phyloP scores from a whole-genome alignment of 140 eudicot species.

The Anethum foeniculum region DNA sequence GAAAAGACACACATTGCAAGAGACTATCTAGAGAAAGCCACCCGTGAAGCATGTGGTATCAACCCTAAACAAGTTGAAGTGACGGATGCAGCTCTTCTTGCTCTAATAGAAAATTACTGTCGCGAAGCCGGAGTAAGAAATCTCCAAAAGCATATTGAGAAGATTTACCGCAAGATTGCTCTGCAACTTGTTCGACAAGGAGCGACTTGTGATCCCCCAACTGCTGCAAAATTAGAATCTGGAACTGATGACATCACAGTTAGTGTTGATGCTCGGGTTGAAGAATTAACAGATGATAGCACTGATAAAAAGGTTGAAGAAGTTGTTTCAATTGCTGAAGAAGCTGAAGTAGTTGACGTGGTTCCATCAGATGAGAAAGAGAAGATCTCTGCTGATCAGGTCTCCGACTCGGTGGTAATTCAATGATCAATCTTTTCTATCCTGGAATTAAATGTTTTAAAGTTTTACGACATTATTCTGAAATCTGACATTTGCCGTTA shows the following conservation, averaged over 20 bases:
- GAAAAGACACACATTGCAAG: slow-evolving; percentile 98
- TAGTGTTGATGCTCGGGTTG: slow-evolving; percentile 9
- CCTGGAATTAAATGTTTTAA: not conserved
- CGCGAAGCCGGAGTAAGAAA: slow-evolving; percentile 95
- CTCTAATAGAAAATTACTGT: slow-evolving; percentile 87
- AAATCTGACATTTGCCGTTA: not conserved
- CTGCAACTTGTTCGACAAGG: slow-evolving; percentile 70
- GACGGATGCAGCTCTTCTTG: slow-evolving; percentile 86
- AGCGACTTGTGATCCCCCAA: slow-evolving; percentile 32
- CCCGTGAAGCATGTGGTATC: slow-evolving; percentile 95
- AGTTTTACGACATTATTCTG: not conserved
- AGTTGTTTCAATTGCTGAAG: slow-evolving; percentile 27
- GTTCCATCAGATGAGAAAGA: slow-evolving; percentile 21
- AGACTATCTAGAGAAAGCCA: slow-evolving; percentile 84
- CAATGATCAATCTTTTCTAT: not conserved
- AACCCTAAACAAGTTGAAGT: slow-evolving; percentile 92
- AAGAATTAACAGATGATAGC: slow-evolving; percentile 19
- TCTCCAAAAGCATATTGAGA: slow-evolving; percentile 96
- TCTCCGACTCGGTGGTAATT: slow-evolving; percentile 34
- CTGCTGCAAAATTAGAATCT: slow-evolving; percentile 27
- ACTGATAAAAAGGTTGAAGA: slow-evolving; percentile 19
- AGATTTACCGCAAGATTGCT: slow-evolving; percentile 97
- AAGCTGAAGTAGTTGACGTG: slow-evolving; percentile 47
- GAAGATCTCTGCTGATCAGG: slow-evolving; percentile 20
- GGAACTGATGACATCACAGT: slow-evolving; percentile 14